Base-by-base conservation (phyloP, 257 asterid species). In the Salvia miltiorrhiza region DNA sequence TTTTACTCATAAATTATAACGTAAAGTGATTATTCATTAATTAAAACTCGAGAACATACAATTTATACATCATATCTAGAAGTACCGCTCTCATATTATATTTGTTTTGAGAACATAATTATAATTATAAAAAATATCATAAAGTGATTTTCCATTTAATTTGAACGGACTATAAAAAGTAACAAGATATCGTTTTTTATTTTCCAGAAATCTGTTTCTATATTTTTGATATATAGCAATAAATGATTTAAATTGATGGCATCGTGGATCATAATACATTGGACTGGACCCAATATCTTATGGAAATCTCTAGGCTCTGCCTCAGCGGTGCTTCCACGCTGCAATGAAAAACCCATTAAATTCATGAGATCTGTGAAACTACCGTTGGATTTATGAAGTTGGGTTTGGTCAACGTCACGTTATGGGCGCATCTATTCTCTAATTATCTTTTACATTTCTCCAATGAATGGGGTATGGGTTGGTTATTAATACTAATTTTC, bases 361-460 rank as follows among this genome's bases (percentile, higher is more conserved):
- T n/a, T 7, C 20, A 26, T 43, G 48, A 43, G 48, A 43, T 12
- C 17, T 43, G 48, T n/a, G 7, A n/a, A 45, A n/a, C 3, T 45
- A 7, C 0, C 7, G 21, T 59, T 19, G 47, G 45, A 40, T 61
- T 37, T 39, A n/a, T 48, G 49, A 57, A 39, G 47, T 69, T 63
- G 32, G n/a, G 14, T 63, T 41, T 5, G 26, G 43, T 66, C 40
- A 3, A 37, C 50, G 16, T 19, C 40, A 67, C 73, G 78, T 35
- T 54, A 74, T 74, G 73, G 78, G 73, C 41, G 6, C 45, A 57
- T 23, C 64, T 4, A 43, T 62, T 40, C 43, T 49, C 26, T 7
- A 39, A 13, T 57, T 67, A 49, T 37, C 43, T 37, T 9, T 37
- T 7, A 7, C 1, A 37, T 50, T 20, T 50, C 14, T 21, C n/a